A percentile compares a stretch with the other conserved stretches of the same genome.
These are phyloP conservation scores for Leptographium lundbergii DNA, from an alignment of 2,329 filamentous ascomycete genomes.

Conservation along the genomic window DNA sequence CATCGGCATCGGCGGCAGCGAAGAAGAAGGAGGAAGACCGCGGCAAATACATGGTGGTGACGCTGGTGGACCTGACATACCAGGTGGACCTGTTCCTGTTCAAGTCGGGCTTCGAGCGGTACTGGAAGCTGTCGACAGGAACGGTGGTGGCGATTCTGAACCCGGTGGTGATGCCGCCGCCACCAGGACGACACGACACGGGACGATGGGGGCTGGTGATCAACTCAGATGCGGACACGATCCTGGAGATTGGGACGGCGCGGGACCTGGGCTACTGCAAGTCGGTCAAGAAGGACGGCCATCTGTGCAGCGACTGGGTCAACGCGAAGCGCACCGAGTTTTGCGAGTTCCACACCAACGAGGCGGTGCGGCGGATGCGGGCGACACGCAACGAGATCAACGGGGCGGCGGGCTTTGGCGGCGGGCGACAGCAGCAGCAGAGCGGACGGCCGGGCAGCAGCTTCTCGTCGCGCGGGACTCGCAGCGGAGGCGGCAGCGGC, in stretches of 20 bases:
- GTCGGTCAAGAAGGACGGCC: slow-evolving; percentile 70
- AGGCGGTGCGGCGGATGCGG: slow-evolving; percentile 57
- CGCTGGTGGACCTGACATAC: slow-evolving; percentile 77
- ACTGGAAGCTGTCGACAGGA: slow-evolving; percentile 89
- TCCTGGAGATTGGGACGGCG: slow-evolving; percentile 77
- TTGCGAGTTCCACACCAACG: slow-evolving; percentile 86
- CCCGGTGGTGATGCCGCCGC: slow-evolving; percentile 79
- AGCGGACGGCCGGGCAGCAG: not conserved
- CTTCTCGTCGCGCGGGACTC: slow-evolving; percentile 31
- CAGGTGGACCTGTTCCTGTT: slow-evolving; percentile 90
- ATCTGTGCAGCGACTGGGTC: slow-evolving; percentile 70
- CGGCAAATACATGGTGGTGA: slow-evolving; percentile 88
- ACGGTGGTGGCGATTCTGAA: slow-evolving; percentile 89
- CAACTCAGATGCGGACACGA: slow-evolving; percentile 72
- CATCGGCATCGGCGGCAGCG: not conserved
- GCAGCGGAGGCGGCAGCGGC: slow-evolving; percentile 28
- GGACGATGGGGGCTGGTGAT: slow-evolving; percentile 79
- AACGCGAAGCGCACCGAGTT: slow-evolving; percentile 79
- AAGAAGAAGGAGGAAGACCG: slow-evolving; percentile 18
- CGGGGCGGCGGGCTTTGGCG: slow-evolving; percentile 43
- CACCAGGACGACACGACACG: slow-evolving; percentile 59
- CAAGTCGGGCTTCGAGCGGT: slow-evolving; percentile 76
- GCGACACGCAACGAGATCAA: slow-evolving; percentile 69
- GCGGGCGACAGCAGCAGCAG: slow-evolving; percentile 13
- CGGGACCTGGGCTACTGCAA: slow-evolving; percentile 85